A percentile compares a stretch with the other conserved stretches of the same genome.
Conservation (phyloP, 2,329 filamentous ascomycete species). For the Stemphylium lycopersici region DNA sequence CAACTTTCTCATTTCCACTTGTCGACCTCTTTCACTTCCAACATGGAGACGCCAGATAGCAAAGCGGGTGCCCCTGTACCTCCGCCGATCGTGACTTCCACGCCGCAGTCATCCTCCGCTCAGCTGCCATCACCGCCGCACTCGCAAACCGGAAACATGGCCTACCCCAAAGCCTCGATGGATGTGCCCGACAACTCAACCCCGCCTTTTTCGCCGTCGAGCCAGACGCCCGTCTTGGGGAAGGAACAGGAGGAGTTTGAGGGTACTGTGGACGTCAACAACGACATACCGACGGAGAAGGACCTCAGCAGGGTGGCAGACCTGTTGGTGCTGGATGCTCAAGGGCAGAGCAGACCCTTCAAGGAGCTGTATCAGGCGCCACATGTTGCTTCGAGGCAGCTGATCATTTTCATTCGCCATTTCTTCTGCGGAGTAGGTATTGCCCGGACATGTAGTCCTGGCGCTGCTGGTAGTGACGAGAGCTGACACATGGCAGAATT, state of each 20-base stretch:
- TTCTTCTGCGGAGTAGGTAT: constrained; percentile 78
- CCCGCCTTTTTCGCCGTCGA: constrained; percentile 42
- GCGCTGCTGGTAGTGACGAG: background rate
- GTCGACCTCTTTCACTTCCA: background rate
- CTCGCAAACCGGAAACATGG: constrained; percentile 25
- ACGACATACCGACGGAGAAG: constrained; percentile 42
- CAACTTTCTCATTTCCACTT: background rate
- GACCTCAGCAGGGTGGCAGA: constrained; percentile 40
- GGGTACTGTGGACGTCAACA: constrained; percentile 46
- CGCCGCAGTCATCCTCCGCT: constrained; percentile 18
- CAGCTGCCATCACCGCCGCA: constrained; percentile 34
- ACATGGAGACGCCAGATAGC: constrained; percentile 25
- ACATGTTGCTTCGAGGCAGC: constrained; percentile 55
- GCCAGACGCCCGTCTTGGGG: constrained; percentile 38
- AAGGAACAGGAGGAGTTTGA: constrained; percentile 43
- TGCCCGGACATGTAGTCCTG: background rate
- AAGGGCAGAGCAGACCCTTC: constrained; percentile 46
- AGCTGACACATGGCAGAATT: constrained; percentile 60
- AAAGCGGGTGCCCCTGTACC: constrained; percentile 19
- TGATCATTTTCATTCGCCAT: constrained; percentile 77
- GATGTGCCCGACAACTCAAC: constrained; percentile 22
- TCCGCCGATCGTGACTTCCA: constrained; percentile 10
- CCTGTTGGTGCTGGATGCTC: constrained; percentile 44
- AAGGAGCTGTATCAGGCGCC: constrained; percentile 45
- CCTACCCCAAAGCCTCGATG: constrained; percentile 25